Evolutionary conservation across 768 basidiomycete genomes (phyloP).

Genomic region (Trametes elegans): DNA sequence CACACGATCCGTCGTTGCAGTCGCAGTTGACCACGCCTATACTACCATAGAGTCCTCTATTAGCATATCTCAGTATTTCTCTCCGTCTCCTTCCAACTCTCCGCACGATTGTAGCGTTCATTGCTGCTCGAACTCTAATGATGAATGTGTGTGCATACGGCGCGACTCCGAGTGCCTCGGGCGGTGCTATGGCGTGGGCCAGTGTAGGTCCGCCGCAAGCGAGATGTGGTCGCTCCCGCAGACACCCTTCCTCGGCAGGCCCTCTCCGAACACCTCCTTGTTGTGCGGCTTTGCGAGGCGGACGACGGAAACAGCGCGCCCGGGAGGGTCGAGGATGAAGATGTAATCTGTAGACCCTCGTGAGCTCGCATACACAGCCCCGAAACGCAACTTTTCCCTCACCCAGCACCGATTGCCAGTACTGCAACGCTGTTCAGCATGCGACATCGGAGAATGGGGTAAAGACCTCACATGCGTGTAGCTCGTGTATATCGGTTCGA

Average conservation of each 20-base stretch:
- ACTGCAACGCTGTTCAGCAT: conserved; percentile 36
- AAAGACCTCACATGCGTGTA: conserved; percentile 51
- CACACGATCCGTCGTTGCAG: conserved; percentile 11
- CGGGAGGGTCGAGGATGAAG: conserved; percentile 59
- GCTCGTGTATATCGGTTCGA: conserved; percentile 86
- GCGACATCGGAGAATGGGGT: background rate
- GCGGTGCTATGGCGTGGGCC: conserved; percentile 7
- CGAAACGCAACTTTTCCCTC: conserved; percentile 14
- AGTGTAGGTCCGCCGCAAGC: conserved; percentile 61
- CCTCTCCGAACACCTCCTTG: conserved; percentile 57
- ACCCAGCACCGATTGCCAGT: conserved; percentile 84
- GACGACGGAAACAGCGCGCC: conserved; percentile 35
- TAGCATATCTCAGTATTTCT: conserved; percentile 12
- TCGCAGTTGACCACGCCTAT: conserved; percentile 6
- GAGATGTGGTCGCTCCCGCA: conserved; percentile 89
- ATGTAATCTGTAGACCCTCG: conserved; percentile 78
- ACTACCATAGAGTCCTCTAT: conserved; percentile 15
- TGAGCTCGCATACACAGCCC: background rate
- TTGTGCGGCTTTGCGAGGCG: conserved; percentile 63
- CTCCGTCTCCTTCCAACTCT: background rate
- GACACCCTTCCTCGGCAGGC: conserved; percentile 76
- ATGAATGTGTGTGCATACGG: conserved; percentile 2
- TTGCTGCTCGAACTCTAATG: conserved; percentile 14
- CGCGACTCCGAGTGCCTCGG: too few relatives aligned
- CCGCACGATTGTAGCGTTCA: conserved; percentile 17